phyloP scores from a whole-genome alignment of 2,329 filamentous ascomycete genomes.

The Scortechinia acanthostroma region DNA sequence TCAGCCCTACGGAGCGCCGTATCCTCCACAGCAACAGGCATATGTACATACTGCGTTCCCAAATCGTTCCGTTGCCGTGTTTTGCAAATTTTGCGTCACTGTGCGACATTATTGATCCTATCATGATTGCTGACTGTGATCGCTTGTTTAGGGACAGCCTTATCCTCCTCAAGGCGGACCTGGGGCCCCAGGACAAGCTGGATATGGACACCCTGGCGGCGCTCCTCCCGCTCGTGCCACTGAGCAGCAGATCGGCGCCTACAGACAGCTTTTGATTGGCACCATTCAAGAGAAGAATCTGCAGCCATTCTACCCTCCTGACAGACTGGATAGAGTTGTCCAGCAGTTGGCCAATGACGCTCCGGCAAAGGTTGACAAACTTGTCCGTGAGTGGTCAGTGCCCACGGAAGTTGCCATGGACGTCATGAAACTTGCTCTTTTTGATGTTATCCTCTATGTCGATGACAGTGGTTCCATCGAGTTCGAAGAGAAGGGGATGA shows the following conservation, averaged over 20 bases:
- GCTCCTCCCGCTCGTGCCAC: background rate
- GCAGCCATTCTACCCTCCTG: background rate
- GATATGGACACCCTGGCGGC: background rate
- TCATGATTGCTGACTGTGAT: too few species aligned
- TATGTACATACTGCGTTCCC: too few species aligned
- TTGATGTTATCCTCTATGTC: conserved; percentile 18
- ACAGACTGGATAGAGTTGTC: background rate
- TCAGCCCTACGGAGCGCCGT: background rate
- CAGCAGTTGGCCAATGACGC: background rate
- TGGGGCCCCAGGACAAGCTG: background rate
- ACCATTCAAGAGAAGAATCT: conserved; percentile 2
- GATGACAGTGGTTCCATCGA: conserved; percentile 67
- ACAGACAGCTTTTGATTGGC: background rate
- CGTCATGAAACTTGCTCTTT: conserved; percentile 20
- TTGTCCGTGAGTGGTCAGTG: conserved; percentile 14
- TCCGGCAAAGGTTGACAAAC: conserved; percentile 8
- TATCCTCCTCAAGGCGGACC: background rate
- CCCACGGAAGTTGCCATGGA: conserved; percentile 17
- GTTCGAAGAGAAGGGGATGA: conserved; percentile 60
- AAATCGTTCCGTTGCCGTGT: too few species aligned
- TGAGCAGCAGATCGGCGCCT: background rate
- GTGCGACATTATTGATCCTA: too few species aligned
- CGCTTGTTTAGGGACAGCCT: too few species aligned
- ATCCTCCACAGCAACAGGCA: background rate
- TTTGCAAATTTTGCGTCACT: too few species aligned